Percentiles rank a stretch among this genome's conserved stretches.
Conservation (phyloP, 176 grass and related monocot genomes). For the Poa annua region DNA sequence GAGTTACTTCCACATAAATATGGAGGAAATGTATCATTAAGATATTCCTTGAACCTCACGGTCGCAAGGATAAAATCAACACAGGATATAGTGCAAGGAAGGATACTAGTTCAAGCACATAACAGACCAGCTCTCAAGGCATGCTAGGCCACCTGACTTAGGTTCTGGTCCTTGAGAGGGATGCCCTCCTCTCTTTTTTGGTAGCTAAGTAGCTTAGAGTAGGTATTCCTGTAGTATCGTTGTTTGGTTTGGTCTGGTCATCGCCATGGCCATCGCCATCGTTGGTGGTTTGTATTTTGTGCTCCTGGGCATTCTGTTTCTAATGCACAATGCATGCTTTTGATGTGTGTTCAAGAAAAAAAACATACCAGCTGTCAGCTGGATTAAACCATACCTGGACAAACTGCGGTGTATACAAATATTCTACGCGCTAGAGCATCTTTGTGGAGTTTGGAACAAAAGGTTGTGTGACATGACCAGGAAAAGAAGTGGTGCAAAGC, state of each 20-base stretch:
- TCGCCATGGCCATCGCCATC: neutral
- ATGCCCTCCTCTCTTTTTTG: neutral
- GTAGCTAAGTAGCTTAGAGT: neutral
- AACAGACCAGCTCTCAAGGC: neutral
- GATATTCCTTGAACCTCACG: neutral
- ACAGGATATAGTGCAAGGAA: neutral
- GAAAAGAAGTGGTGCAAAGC: neutral
- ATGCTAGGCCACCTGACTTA: neutral
- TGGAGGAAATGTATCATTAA: neutral
- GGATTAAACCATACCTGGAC: neutral
- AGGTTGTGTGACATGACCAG: neutral
- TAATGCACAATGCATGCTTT: neutral
- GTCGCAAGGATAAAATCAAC: neutral
- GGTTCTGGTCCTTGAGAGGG: neutral
- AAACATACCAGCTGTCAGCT: neutral
- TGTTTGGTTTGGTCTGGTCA: neutral
- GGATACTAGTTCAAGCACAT: constrained; percentile 16
- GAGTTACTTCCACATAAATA: neutral
- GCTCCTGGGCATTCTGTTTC: neutral
- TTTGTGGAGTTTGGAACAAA: neutral
- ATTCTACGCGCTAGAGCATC: neutral
- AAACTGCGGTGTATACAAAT: neutral
- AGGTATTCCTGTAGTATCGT: neutral
- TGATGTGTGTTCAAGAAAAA: neutral
- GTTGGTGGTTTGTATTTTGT: neutral